Evolutionary conservation across 2,329 filamentous ascomycete species (phyloP), one percentile per base, ranked within the genome.

Genomic region (Talaromyces sp.): DNA sequence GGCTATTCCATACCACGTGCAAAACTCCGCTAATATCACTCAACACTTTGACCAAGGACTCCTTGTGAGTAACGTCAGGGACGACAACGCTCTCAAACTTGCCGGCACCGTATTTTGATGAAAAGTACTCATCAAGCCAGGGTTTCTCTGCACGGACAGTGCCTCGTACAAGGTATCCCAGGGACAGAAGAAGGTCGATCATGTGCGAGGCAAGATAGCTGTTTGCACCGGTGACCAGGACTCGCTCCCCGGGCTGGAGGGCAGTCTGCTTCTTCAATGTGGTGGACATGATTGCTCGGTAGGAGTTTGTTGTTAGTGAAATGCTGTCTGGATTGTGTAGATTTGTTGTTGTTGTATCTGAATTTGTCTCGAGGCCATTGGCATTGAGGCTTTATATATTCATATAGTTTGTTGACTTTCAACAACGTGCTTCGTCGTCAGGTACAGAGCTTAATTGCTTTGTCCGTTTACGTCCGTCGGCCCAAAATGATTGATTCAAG

Each of bases 101-200:
- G 6, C 66, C 68, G 1, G 19, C 56, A 2, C 65, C 64, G 6
- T 64, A 60, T 28, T 66, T 66, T 5, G 62, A 11, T 33, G 65
- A 63, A 58, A 73, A 70, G 15, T 63, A 46, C 5, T 67, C 21
- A 2, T 69, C 62, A 2, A 68, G 31, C 70, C 73, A 75, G 0
- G 64, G 57, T 2, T 66, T 63, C 45, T 71, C 67, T 37, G 7
- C 17, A 25, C 77, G 70, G n/a, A 73, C 70, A 6, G 76, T 77
- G 22, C 75, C 75, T n/a, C 76, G 71, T n/a, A 79, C 75, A n/a
- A 64, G 65, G 62, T 69, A 78, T 22, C 75, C 75, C 2, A 64
- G 63, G 4, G 69, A 57, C n/a, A 79, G 69, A 28, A 79, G 66
- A 31, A 74, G 66, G 25, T 73, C 63, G 22, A 65, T 65, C n/a